Evolutionary conservation across 2,329 filamentous ascomycete genomes (phyloP), one percentile per base, ranked within the genome.

Genomic region (Apiospora koreana): DNA sequence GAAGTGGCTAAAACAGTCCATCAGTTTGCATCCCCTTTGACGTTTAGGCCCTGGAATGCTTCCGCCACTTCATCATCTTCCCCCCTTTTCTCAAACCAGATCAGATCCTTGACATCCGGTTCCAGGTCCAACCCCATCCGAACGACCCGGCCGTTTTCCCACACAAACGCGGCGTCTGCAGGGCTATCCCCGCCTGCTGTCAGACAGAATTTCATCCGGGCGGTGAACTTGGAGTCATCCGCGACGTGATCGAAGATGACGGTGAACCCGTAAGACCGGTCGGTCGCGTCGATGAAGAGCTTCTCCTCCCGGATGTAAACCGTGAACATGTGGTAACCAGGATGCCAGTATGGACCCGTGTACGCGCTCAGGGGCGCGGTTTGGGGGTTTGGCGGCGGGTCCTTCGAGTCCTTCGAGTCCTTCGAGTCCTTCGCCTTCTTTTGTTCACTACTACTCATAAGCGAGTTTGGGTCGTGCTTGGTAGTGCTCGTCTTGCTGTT

Each of bases 201-300:
- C 14, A 42, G 62, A 9, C 38, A 43, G 16, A 67, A 58, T 9
- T 25, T 58, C 28, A 72, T 23, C 35, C 70, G 65, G 1, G 69
- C 70, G 0, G 66, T 71, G 70, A 73, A 76, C 31, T 75, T 72
- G 14, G 69, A 73, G 25, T 75, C 68, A 0, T 71, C 69, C 18
- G 71, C 46, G 18, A 74, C 48, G 41, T 76, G 75, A 12, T 75
- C 69, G 25, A 77, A 76, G 2, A 42, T 70, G 12, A 77, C 25
- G 3, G 67, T 66, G 42, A 70, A 76, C 0, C 71, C 71, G 21
- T 69, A 43, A 0, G 73, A 73, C 2, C 75, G 73, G 46, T 77
- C 75, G 3, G 68, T 67, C 16, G 69, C 74, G 41, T 77, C 74
- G 68, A 77, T 46, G 45, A 74, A 76, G 28, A 77, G 73, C 62